phyloP scores from a whole-genome alignment of 805 yeast species.

The Wickerhamomyces strasburgensis region DNA sequence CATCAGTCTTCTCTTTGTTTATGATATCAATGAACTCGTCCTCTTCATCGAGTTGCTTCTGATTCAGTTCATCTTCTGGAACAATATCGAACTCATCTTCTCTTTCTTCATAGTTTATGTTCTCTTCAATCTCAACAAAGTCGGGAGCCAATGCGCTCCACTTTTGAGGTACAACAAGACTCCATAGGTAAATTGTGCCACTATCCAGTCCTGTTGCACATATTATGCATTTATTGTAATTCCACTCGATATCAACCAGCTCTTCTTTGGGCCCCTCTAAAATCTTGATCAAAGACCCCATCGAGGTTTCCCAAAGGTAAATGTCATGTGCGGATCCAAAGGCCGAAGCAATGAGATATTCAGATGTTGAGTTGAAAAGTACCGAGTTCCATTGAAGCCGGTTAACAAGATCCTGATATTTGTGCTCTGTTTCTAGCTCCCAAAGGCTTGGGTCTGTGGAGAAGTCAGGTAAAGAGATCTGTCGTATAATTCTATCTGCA shows the following conservation, averaged over 20 bases:
- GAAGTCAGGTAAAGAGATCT: constrained; percentile 41
- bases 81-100: constrained; percentile 90
- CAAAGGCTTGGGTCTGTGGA: constrained; percentile 21
- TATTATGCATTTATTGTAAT: constrained; percentile 64
- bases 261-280: constrained; percentile 90
- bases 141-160: constrained; percentile 98
- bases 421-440: constrained; percentile 68
- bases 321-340: constrained; percentile 85
- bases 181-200: constrained; percentile 81
- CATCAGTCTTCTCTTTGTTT: constrained; percentile 60
- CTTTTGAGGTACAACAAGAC: constrained; percentile 75
- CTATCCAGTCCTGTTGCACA: constrained; percentile 83
- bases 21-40: constrained; percentile 66
- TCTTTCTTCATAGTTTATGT: constrained; percentile 77
- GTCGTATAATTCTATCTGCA: constrained; percentile 73
- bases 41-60: constrained; percentile 56
- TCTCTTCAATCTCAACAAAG: constrained; percentile 90
- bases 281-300: constrained; percentile 85
- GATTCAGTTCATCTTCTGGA: constrained; percentile 60
- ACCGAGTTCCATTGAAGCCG: constrained; percentile 84
- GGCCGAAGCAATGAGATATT: constrained; percentile 84
- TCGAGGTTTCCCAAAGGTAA: constrained; percentile 86
- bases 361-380: constrained; percentile 66
- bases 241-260: constrained; percentile 83
- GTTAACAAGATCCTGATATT: constrained; percentile 87